A percentile compares a stretch with the other conserved stretches of the same genome.
Evolutionary conservation across 2,329 filamentous ascomycete genomes (phyloP).

Genomic region (Chrysoporthe cubensis): DNA sequence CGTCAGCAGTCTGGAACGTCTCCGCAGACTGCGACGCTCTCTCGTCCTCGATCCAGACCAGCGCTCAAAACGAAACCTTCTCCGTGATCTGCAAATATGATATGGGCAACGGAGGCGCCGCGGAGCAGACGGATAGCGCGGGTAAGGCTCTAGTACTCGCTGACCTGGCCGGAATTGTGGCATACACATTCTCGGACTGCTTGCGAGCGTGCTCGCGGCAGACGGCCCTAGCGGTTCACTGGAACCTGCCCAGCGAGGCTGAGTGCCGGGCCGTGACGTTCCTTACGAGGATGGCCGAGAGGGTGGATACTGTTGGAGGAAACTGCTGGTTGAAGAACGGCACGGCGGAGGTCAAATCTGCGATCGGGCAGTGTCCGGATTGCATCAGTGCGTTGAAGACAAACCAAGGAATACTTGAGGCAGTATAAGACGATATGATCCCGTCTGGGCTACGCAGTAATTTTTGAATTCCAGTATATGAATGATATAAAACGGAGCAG

Average conservation of each 20-base stretch:
- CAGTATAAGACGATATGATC: too few relatives aligned
- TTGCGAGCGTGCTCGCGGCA: not conserved
- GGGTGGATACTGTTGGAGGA: not conserved
- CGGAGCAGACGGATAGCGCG: not conserved
- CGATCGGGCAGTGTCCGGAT: not conserved
- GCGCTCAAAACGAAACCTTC: not conserved
- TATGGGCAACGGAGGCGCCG: not conserved
- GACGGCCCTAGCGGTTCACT: not conserved
- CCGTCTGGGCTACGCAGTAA: too few relatives aligned
- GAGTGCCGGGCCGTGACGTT: not conserved
- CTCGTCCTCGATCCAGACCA: not conserved
- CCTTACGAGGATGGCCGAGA: not conserved
- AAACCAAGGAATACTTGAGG: not conserved
- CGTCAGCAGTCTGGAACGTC: not conserved
- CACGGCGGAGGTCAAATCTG: not conserved
- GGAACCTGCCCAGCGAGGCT: not conserved
- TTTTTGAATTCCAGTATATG: too few relatives aligned
- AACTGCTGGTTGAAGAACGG: not conserved
- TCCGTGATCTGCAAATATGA: not conserved
- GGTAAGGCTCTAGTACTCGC: not conserved
- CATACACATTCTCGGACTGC: not conserved
- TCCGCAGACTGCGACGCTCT: not conserved
- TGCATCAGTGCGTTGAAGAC: not conserved
- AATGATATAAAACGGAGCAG: too few relatives aligned
- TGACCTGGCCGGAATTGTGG: not conserved